Evolutionary conservation across 345 rosid genomes (phyloP).

Genomic region (Xanthoceras sorbifolium): DNA sequence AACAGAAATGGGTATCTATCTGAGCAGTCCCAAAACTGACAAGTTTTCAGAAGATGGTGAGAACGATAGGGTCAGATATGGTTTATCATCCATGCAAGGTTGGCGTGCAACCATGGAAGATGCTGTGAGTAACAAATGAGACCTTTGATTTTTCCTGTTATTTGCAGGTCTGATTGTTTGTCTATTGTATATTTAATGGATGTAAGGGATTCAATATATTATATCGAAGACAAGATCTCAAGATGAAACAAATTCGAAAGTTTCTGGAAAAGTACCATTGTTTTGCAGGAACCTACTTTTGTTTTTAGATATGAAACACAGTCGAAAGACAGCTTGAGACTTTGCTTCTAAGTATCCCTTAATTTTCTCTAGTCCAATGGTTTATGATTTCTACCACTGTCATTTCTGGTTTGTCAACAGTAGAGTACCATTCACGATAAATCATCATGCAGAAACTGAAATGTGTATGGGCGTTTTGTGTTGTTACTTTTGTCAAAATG

Average conservation of each 20-base stretch:
- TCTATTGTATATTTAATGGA: background rate
- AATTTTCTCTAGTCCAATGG: background rate
- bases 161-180: background rate
- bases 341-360: background rate
- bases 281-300: background rate
- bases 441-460: background rate
- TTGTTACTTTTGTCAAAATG: background rate
- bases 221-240: background rate
- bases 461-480: background rate
- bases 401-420: background rate
- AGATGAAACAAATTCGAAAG: background rate
- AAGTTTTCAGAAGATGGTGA: constrained; percentile 90
- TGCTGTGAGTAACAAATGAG: constrained; percentile 68
- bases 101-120: constrained; percentile 99
- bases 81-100: constrained; percentile 98
- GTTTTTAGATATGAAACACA: background rate
- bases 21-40: constrained; percentile 95
- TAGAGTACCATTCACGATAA: too few species aligned
- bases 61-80: constrained; percentile 73
- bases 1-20: constrained; percentile 85
- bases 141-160: background rate
- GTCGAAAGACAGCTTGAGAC: background rate
- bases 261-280: background rate
- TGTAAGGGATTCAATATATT: background rate
- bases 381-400: background rate